phyloP scores from a whole-genome alignment of 2,329 filamentous ascomycete species.

The Akanthomyces muscarius region DNA sequence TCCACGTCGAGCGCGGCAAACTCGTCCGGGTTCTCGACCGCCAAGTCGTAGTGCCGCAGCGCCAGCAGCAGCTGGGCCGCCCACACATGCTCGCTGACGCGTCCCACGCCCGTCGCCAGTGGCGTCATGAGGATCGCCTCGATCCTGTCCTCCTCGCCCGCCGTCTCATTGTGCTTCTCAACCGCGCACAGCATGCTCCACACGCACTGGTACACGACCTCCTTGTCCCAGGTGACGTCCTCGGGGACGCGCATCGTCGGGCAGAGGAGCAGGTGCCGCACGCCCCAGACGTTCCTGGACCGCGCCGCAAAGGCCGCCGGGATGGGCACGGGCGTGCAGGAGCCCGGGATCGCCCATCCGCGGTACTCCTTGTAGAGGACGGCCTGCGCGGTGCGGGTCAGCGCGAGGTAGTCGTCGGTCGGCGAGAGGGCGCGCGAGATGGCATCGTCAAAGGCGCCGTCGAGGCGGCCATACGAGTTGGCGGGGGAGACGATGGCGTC shows the following conservation, averaged over 20 bases:
- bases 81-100: constrained; percentile 44
- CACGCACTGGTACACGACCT: constrained; percentile 51
- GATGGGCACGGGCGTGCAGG: constrained; percentile 45
- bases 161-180: constrained; percentile 41
- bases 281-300: constrained; percentile 38
- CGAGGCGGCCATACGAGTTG: constrained; percentile 51
- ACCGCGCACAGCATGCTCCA: constrained; percentile 48
- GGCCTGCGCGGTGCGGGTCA: constrained; percentile 42
- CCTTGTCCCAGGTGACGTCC: constrained; percentile 44
- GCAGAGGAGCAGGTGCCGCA: constrained; percentile 44
- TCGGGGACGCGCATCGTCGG: constrained; percentile 50
- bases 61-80: constrained; percentile 47
- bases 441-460: constrained; percentile 53
- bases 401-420: constrained; percentile 39
- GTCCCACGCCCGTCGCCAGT: constrained; percentile 45
- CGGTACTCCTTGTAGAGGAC: constrained; percentile 43
- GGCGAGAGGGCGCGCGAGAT: constrained; percentile 47
- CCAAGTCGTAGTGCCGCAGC: constrained; percentile 48
- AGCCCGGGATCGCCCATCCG: constrained; percentile 48
- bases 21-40: constrained; percentile 37
- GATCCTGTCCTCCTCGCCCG: constrained; percentile 29
- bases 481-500: constrained; percentile 51
- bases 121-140: constrained; percentile 47
- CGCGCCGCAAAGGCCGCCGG: constrained; percentile 32
- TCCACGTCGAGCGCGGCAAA: constrained; percentile 35